phyloP scores from a whole-genome alignment of 306 rosid species.

The Vigna hirtella region DNA sequence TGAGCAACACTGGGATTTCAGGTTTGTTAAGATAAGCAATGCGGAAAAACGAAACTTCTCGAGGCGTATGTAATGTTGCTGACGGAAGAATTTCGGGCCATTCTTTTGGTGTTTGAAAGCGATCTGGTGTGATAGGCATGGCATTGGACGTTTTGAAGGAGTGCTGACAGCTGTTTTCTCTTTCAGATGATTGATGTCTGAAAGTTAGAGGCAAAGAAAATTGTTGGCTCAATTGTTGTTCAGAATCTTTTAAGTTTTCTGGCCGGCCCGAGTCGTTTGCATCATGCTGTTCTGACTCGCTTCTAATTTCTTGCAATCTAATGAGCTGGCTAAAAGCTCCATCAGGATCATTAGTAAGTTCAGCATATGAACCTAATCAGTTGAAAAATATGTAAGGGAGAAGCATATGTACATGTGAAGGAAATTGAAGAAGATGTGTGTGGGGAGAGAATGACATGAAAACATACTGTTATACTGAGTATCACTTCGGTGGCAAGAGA shows the following conservation, averaged over 20 bases:
- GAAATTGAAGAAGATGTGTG: neutral
- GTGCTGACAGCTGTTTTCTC: constrained; percentile 52
- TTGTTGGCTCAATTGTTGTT: constrained; percentile 50
- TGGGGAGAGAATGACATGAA: neutral
- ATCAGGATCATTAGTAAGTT: constrained; percentile 59
- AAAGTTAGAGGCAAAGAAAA: constrained; percentile 51
- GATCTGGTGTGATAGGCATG: constrained; percentile 43
- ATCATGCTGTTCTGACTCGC: constrained; percentile 47
- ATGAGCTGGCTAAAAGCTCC: constrained; percentile 80
- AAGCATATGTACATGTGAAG: neutral
- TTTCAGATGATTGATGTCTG: constrained; percentile 65
- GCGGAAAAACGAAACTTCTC: constrained; percentile 54
- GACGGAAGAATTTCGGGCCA: constrained; percentile 42
- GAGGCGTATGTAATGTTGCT: constrained; percentile 39
- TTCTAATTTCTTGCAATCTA: constrained; percentile 56
- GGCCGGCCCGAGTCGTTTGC: constrained; percentile 42
- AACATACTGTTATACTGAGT: constrained; percentile 18
- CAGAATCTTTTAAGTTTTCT: constrained; percentile 49
- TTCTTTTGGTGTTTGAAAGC: constrained; percentile 42
- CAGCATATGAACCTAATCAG: constrained; percentile 68
- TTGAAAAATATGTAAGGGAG: constrained; percentile 26
- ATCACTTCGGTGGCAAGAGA: constrained; percentile 25
- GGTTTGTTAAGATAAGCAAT: constrained; percentile 82
- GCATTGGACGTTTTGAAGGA: constrained; percentile 55
- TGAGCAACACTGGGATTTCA: constrained; percentile 65